Evolutionary conservation across 257 asterid species (phyloP), one percentile per base, ranked within the genome.

Genomic region (Solanum boliviense): DNA sequence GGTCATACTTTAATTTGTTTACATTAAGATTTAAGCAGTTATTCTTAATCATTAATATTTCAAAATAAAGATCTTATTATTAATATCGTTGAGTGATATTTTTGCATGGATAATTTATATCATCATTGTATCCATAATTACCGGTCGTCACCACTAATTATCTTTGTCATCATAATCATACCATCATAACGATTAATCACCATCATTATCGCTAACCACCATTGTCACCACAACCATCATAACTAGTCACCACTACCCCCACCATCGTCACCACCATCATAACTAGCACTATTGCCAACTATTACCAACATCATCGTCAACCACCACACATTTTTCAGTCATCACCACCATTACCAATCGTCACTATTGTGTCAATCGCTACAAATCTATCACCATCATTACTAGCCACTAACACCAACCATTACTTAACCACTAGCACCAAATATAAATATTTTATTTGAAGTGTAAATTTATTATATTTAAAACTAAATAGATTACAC

Each of bases 131-230:
- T 60, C 3, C 6, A 21, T 21, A 60, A 60, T 58, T 11, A 8
- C 2, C 29, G 0, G 1, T 9, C 0, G 11, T 2, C 13, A n/a
- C 2, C 31, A n/a, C 7, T 23, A 62, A 9, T 0, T 62, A 9
- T 62, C 7, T n/a, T 9, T 62, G 15, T 9, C 29, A 5, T 62
- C 7, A 21, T 10, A 23, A 62, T 2, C 7, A 23, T 5, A 4
- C 4, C 7, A 10, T 0, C 3, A 62, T 20, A 52, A 16, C 10
- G 1, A 1, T 18, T 20, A 20, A 20, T 20, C 1, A 58, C 25
- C 25, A 58, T 20, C 25, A 2, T 9, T 23, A 10, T 23, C 29
- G 7, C 6, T 60, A 60, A 11, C 1, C 7, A 58, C 12, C 25
- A 58, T 1, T 58, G 21, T 20, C 65, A 56, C 21, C n/a, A 7